Evolutionary conservation across 2,329 filamentous ascomycete species (phyloP).

Genomic region (Beauveria brongniartii): DNA sequence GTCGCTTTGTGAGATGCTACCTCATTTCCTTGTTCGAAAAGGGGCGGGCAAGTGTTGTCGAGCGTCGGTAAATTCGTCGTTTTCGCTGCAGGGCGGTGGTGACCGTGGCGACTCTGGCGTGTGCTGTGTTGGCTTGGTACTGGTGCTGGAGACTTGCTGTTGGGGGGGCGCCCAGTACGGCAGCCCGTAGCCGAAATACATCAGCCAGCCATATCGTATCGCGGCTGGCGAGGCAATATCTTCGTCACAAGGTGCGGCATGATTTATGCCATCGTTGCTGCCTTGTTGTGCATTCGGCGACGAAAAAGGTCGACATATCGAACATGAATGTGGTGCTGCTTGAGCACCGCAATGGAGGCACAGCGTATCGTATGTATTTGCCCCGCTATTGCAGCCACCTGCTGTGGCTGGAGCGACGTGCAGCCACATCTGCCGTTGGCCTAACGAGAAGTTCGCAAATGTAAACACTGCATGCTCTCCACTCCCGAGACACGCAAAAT

Average conservation of each 20-base stretch:
- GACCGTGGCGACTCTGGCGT: neutral
- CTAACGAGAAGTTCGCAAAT: neutral
- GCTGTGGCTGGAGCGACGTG: neutral
- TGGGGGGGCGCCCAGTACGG: neutral
- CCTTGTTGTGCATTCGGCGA: neutral
- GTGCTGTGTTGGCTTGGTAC: neutral
- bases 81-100: neutral
- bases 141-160: neutral
- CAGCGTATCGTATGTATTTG: neutral
- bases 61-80: neutral
- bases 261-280: neutral
- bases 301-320: neutral
- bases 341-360: neutral
- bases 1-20: neutral
- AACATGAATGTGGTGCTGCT: neutral
- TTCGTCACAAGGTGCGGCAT: neutral
- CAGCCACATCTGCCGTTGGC: neutral
- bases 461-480: slow-evolving; percentile 1
- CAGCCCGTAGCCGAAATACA: neutral
- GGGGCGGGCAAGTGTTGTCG: neutral
- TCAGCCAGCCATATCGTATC: neutral
- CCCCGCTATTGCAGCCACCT: neutral
- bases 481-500: neutral
- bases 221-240: neutral
- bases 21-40: neutral